phyloP scores from a whole-genome alignment of 2,329 filamentous ascomycete genomes.

The Fusarium poae region DNA sequence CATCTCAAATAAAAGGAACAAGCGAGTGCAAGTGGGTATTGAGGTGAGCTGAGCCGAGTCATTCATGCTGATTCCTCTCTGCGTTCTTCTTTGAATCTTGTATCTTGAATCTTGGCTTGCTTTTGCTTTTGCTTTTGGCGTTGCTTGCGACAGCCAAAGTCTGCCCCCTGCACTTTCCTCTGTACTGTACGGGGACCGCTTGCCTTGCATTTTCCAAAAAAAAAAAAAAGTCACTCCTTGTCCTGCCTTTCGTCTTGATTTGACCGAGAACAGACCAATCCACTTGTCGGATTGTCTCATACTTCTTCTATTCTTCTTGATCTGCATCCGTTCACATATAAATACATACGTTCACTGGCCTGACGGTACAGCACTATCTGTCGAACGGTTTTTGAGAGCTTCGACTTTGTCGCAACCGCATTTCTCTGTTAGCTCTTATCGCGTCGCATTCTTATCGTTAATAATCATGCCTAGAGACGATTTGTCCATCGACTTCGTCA shows the following conservation, averaged over 20 bases:
- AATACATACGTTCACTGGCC: slow-evolving; percentile 9
- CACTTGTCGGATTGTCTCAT: not conserved
- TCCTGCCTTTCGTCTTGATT: slow-evolving; percentile 14
- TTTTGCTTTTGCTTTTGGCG: slow-evolving; percentile 36
- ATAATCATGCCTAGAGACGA: slow-evolving; percentile 81
- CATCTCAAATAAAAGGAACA: slow-evolving; percentile 31
- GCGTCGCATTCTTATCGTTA: slow-evolving; percentile 58
- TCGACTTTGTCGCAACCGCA: slow-evolving; percentile 41
- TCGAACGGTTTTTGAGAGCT: slow-evolving; percentile 39
- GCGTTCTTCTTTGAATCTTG: slow-evolving; percentile 44
- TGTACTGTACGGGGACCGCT: slow-evolving; percentile 46
- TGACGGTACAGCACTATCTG: slow-evolving; percentile 28
- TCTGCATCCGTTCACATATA: slow-evolving; percentile 22
- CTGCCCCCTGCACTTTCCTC: slow-evolving; percentile 39
- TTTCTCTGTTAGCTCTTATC: slow-evolving; percentile 44
- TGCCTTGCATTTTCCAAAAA: slow-evolving; percentile 24
- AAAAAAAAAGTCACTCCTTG: slow-evolving; percentile 45
- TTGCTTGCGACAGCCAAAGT: slow-evolving; percentile 51
- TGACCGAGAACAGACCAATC: not conserved
- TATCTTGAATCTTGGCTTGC: slow-evolving; percentile 27
- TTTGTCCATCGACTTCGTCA: slow-evolving; percentile 76
- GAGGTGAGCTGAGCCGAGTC: slow-evolving; percentile 52
- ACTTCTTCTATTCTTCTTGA: slow-evolving; percentile 20
- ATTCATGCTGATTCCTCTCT: slow-evolving; percentile 51
- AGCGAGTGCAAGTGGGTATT: slow-evolving; percentile 45